phyloP scores from a whole-genome alignment of 345 rosid genomes.

The Dimocarpus longan region DNA sequence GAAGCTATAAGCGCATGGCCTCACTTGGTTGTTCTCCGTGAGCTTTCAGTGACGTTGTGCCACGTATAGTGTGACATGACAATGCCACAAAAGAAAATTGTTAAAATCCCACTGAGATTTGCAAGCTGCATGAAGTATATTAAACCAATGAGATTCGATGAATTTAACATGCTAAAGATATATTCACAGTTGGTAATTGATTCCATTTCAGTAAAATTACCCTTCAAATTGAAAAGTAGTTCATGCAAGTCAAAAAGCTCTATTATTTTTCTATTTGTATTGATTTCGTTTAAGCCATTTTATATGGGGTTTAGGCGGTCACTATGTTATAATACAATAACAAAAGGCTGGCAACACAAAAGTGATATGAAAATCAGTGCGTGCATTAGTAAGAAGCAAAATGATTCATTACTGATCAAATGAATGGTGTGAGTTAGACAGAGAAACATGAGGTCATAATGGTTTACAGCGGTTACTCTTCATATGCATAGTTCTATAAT shows the following conservation, averaged over 20 bases:
- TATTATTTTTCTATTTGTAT: neutral
- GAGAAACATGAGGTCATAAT: neutral
- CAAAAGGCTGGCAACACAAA: neutral
- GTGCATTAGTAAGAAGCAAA: neutral
- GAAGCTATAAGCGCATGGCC: constrained; percentile 16
- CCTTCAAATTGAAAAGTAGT: neutral
- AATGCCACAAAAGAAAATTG: constrained; percentile 72
- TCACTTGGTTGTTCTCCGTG: constrained; percentile 71
- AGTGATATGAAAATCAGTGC: neutral
- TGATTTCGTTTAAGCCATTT: neutral
- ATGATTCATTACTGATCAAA: neutral
- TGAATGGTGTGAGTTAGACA: neutral
- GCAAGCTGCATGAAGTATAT: constrained; percentile 47
- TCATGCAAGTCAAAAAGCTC: neutral
- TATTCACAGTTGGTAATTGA: neutral
- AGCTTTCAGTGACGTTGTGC: constrained; percentile 75
- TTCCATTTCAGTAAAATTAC: constrained; percentile 5
- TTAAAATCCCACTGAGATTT: constrained; percentile 68
- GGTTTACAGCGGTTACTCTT: neutral
- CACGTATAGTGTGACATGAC: constrained; percentile 77
- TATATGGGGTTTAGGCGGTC: neutral
- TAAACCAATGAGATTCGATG: neutral
- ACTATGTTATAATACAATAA: neutral
- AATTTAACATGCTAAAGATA: neutral
- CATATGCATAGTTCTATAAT: neutral